Evolutionary conservation across 306 rosid genomes (phyloP), one percentile per base, ranked within the genome.

Genomic region (Acacia confusa): DNA sequence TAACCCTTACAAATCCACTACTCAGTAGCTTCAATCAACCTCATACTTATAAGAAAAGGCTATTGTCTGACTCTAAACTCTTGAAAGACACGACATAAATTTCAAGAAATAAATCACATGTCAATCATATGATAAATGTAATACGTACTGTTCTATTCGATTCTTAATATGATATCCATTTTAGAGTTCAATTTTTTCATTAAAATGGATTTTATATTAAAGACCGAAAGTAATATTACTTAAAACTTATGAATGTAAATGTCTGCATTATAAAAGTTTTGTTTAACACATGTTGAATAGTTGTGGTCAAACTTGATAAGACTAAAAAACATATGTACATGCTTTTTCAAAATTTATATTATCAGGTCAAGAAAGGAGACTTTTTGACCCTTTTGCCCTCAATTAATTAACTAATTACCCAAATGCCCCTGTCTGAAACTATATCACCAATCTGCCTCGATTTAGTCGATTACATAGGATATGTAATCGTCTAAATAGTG

Each of bases 301-400:
- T 52, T 75, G 75, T 14, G 63, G 80, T 78, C 86, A 82, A 69
- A 93, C 99, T 94, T 91, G 74, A 93, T 89, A 48, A 48, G 93
- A 89, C 86, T 91, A 90, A 11, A 94, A 95, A 85, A 88, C 91
- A 75, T 81, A 74, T 70, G 97, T 88, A 79, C 97, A 95, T 66
- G 91, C 91, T 50, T 81, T 80, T 76, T 95, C 99, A 13, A 93
- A 87, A 70, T 88, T 87, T 50, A 87, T 85, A n/a, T n/a, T 84
- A 95, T 91, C 79, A 95, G 84, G 75, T 95, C 97, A 64, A 95
- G 90, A 77, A 95, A 78, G n/a, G n/a, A n/a, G n/a, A n/a, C n/a
- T 28, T 30, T 30, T 30, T 30, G 1, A 30, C 2, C 32, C 1
- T 1, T 30, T 1, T 30, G 32, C 32, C 32, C 32, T 30, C 2